Base-by-base conservation (phyloP, 306 rosid genomes). In the Cyclanthera cordifolia region DNA sequence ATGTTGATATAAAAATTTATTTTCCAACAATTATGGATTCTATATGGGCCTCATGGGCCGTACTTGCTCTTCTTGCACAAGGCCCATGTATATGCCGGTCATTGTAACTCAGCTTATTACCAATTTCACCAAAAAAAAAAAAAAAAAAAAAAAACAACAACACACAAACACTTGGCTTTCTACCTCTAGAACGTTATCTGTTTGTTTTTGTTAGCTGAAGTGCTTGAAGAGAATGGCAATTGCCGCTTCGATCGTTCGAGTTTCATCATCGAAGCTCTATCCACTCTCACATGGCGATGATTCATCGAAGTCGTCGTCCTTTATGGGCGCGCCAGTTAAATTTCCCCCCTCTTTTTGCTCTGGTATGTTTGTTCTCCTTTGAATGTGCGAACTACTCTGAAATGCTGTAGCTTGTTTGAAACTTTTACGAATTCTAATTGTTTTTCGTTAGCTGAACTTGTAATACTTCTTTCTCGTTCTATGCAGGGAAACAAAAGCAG, bases 401-500 rank as follows among this genome's bases (percentile, higher is more conserved):
- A 32, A 45, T 2, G 4, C 21, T 25, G 47, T 13, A 60, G 24
- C 69, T 25, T 6, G 48, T 19, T 43, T 7, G 45, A 45, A 57
- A 57, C 13, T 45, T 30, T 57, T 57, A 28, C 3, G 14, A 30
- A 21, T 72, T 48, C 39, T 51, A 9, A 16, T 37, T 57, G 8
- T 57, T 10, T 67, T 46, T 47, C 37, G n/a, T n/a, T n/a, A n/a
- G n/a, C n/a, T n/a, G n/a, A n/a, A n/a, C n/a, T n/a, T n/a, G n/a
- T n/a, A n/a, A n/a, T n/a, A n/a, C n/a, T n/a, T 30, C 53, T 37
- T 70, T 39, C 32, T 55, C 23, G 17, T 61, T 27, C 30, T 17
- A 39, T 73, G 37, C 75, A 82, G 90, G 84, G 47, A 82, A 47
- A 28, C 84, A 68, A 51, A 50, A 77, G 6, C 57, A 46, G 78